Evolutionary conservation across 345 rosid genomes (phyloP), one percentile per base, ranked within the genome.

Genomic region (Eucalyptus polyanthemos): DNA sequence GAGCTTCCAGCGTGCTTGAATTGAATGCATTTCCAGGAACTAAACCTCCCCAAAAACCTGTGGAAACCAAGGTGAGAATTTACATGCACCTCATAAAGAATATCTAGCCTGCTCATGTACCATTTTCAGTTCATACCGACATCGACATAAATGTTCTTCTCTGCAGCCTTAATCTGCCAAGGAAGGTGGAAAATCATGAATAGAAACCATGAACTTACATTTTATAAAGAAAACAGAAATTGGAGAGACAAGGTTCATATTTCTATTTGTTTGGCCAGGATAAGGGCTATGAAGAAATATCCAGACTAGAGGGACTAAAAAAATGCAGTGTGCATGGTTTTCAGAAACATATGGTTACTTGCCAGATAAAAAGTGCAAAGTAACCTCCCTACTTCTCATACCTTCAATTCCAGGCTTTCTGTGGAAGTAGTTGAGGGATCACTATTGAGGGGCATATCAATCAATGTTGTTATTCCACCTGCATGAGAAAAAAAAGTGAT

Each of bases 1-100:
- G 98, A 90, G 96, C 97, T 90, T 92, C 93, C 40, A 98, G 93
- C 72, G 94, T 93, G 89, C 91, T 94, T 91, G 95, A 91, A 88
- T 97, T 95, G 40, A 92, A 95, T 88, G 99, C 99, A 93, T 98
- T 98, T 51, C 92, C 99, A 88, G 99, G 99, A 88, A 96, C 99
- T 83, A 97, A 92, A 89, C 99, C 99, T 89, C 99, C 99, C 99
- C 99, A 98, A 80, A 98, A 98, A 86, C 99, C 99, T 97, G 92
- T 86, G 34, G 53, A 87, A 87, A 80, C 47, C 44, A 60, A 37
- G 51, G 40, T 31, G 27, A 19, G 40, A 34, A 47, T 62, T 81
- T 44, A 60, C 34, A 16, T 12, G 80, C 51, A 11, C 37, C n/a
- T 34, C 42, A 25, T 65, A 87, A 50, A 50, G 11, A 16, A 27